phyloP scores from a whole-genome alignment of 2,329 filamentous ascomycete genomes.

The Colletotrichum kahawae region DNA sequence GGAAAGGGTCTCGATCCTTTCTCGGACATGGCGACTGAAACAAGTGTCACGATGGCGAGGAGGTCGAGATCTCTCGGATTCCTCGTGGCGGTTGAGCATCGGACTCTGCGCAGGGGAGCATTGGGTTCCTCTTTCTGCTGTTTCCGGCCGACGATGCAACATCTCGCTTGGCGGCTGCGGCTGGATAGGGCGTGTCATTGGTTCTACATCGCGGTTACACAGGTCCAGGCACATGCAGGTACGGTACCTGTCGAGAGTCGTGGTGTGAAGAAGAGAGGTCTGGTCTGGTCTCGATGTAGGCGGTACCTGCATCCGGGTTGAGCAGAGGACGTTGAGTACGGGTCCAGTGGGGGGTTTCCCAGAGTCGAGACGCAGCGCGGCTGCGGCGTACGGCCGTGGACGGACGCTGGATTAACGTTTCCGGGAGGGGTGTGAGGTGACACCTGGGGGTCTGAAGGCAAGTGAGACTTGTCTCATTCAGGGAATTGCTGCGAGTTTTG shows the following conservation, averaged over 20 bases:
- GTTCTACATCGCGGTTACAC: constrained; percentile 3
- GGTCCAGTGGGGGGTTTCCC: neutral
- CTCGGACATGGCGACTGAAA: constrained; percentile 6
- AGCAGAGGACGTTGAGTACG: neutral
- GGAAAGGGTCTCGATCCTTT: neutral
- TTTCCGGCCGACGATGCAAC: neutral
- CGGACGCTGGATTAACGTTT: neutral
- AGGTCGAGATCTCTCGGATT: neutral
- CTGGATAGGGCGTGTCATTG: neutral
- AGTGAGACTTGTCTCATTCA: neutral
- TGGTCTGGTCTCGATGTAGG: neutral
- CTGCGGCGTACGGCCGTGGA: neutral
- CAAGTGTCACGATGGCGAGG: neutral
- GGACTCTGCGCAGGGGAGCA: neutral
- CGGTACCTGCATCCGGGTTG: constrained; percentile 17
- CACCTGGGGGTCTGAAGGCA: neutral
- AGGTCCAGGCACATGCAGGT: neutral
- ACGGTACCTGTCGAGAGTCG: neutral
- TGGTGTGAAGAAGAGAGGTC: neutral
- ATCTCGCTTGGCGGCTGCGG: neutral
- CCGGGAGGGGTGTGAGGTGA: neutral
- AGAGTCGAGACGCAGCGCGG: constrained; percentile 11
- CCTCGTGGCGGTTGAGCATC: neutral
- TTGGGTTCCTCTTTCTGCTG: neutral
- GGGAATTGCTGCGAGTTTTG: constrained; percentile 6